Evolutionary conservation across 345 rosid genomes (phyloP).

Genomic region (Rhodamnia rubescens): DNA sequence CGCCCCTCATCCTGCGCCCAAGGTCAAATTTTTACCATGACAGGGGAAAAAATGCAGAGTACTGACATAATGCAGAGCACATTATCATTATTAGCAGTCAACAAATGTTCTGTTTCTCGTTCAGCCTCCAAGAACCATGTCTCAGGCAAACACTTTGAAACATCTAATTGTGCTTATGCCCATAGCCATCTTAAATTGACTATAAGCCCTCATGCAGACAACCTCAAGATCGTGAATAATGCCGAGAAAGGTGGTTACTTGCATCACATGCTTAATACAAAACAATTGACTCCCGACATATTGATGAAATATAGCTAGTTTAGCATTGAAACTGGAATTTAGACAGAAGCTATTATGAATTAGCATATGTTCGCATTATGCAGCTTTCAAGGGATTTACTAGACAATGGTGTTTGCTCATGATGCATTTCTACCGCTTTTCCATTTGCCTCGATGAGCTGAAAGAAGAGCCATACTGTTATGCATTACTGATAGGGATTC

Average conservation of each 20-base stretch:
- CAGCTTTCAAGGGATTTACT: not conserved
- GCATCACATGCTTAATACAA: not conserved
- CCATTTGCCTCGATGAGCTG: not conserved
- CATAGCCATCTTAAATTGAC: not conserved
- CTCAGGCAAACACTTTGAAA: not conserved
- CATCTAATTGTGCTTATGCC: not conserved
- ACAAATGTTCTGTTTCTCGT: not conserved
- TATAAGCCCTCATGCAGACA: not conserved
- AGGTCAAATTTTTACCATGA: not conserved
- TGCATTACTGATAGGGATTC: not conserved
- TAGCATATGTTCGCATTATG: not conserved
- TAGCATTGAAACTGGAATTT: not conserved
- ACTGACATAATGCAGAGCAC: not conserved
- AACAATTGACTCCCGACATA: not conserved
- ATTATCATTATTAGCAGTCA: not conserved
- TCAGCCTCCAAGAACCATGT: not conserved
- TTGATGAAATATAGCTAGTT: not conserved
- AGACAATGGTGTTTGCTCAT: not conserved
- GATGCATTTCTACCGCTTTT: not conserved
- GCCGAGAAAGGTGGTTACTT: not conserved
- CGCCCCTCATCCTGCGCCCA: constrained; percentile 60
- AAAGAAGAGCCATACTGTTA: not conserved
- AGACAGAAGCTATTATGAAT: not conserved
- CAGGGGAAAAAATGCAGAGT: not conserved
- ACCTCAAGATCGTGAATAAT: not conserved